These are phyloP conservation scores for Xylariaceae sp. DNA, from an alignment of 2,329 filamentous ascomycete species.

Conservation along the genomic window DNA sequence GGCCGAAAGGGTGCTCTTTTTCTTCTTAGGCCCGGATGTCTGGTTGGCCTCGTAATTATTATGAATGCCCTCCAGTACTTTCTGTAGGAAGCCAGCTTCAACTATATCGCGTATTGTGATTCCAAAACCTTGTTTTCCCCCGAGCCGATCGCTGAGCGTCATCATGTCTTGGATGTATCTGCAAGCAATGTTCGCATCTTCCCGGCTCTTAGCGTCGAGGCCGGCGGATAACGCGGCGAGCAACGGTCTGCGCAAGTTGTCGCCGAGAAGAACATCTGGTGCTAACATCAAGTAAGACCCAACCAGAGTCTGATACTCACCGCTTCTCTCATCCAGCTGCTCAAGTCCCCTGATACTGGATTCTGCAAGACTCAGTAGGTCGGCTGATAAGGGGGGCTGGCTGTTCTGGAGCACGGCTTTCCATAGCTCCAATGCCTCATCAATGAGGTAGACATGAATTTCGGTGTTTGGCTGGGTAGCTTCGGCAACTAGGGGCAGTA, in stretches of 20 bases:
- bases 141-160: slow-evolving; percentile 59
- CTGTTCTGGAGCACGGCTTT: slow-evolving; percentile 68
- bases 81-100: slow-evolving; percentile 59
- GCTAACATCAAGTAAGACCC: slow-evolving; percentile 71
- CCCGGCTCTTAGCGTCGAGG: slow-evolving; percentile 53
- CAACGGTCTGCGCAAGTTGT: slow-evolving; percentile 51
- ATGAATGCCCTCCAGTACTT: slow-evolving; percentile 64
- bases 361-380: slow-evolving; percentile 63
- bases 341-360: slow-evolving; percentile 64
- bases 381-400: slow-evolving; percentile 56
- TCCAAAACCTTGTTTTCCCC: slow-evolving; percentile 58
- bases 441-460: slow-evolving; percentile 77
- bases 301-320: slow-evolving; percentile 60
- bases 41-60: slow-evolving; percentile 72
- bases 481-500: slow-evolving; percentile 78
- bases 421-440: slow-evolving; percentile 92
- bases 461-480: slow-evolving; percentile 75
- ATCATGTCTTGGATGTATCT: slow-evolving; percentile 65
- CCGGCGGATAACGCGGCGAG: slow-evolving; percentile 48
- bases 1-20: slow-evolving; percentile 65
- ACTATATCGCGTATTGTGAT: slow-evolving; percentile 66
- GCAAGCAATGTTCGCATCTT: slow-evolving; percentile 57
- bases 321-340: slow-evolving; percentile 62
- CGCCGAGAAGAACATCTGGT: slow-evolving; percentile 62
- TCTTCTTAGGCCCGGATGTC: slow-evolving; percentile 76